Percentiles rank a stretch among this genome's conserved stretches.
phyloP scores from a whole-genome alignment of 2,329 filamentous ascomycete species.

The Grosmannia penicillata region DNA sequence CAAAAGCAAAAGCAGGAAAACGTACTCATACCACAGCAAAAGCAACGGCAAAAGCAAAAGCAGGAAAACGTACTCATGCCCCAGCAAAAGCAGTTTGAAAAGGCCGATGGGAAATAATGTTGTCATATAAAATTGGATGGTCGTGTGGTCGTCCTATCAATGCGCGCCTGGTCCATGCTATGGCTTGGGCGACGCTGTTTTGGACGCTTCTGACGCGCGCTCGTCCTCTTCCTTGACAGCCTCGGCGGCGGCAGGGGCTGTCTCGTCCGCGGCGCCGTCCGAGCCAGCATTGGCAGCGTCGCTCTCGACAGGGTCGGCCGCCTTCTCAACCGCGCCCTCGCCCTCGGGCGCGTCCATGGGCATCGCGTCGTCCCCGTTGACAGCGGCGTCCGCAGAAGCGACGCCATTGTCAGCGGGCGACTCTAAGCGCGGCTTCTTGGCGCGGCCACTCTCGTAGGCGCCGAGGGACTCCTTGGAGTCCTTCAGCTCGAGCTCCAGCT shows the following conservation, averaged over 20 bases:
- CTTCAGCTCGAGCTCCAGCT: constrained; percentile 50
- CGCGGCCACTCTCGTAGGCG: constrained; percentile 14
- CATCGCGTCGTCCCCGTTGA: no score
- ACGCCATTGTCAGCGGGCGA: background rate
- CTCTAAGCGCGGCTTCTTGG: constrained; percentile 17
- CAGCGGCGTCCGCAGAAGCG: background rate
- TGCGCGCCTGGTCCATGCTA: background rate
- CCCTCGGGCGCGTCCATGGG: background rate
- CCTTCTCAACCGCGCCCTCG: background rate
- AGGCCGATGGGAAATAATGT: no score
- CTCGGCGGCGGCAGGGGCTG: background rate
- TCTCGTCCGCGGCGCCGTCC: background rate
- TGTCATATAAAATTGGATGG: no score
- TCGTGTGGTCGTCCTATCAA: background rate
- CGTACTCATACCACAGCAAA: no score
- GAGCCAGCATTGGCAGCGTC: background rate
- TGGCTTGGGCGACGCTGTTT: background rate
- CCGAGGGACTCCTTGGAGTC: constrained; percentile 17
- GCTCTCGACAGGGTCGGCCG: no score
- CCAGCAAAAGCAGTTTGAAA: no score
- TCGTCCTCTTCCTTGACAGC: background rate
- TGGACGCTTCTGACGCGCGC: background rate
- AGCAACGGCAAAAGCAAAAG: no score
- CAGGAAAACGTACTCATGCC: no score
- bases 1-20: no score